Base-by-base conservation (phyloP, 805 yeast genomes). In the Ogataea methanolica region DNA sequence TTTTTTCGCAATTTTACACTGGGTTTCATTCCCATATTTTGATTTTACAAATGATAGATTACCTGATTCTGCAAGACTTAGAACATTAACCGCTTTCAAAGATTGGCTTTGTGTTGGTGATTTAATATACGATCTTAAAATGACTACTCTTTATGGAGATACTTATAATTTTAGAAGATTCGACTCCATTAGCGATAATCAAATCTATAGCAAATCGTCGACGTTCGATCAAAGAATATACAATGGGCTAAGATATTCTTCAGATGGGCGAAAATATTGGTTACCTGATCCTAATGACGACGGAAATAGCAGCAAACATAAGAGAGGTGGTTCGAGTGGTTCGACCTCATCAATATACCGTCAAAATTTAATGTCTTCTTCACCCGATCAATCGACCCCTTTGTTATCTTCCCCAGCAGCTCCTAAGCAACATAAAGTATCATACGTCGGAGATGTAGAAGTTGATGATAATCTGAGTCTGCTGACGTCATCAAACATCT, bases 181-280 rank as follows among this genome's bases (percentile, higher is more conserved):
- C 68, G 96, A 91, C 61, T 82, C 96, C 0, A 84, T 83, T 1
- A 88, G 54, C 21, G 67, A 62, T 44, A 48, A 53, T 21, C 50
- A 43, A n/a, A 52, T 62, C n/a, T 55, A 57, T 43, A 38, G 47
- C 17, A 44, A 51, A 12, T 63, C 68, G 0, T 49, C 58, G 85
- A 4, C 71, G 83, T 52, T 74, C 76, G 73, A 83, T 83, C 58
- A 60, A 41, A 75, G 95, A 50, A 77, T 92, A 44, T 81, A 83
- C 51, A 85, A 88, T 49, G 99, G 99, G 0, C 65, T 91, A 47
- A 67, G 99, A 39, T 89, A 88, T 63, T 79, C 82, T 29, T 77
- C 82, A 43, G 85, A 87, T 38, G 97, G 97, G 0, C 76, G 78
- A 41, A 88, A 85, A 55, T 90, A 90, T 64, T 94, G 98, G 98